Evolutionary conservation across 352 stramenopile genomes (phyloP), one percentile per base, ranked within the genome.

Genomic region (Phytophthora boehmeriae): DNA sequence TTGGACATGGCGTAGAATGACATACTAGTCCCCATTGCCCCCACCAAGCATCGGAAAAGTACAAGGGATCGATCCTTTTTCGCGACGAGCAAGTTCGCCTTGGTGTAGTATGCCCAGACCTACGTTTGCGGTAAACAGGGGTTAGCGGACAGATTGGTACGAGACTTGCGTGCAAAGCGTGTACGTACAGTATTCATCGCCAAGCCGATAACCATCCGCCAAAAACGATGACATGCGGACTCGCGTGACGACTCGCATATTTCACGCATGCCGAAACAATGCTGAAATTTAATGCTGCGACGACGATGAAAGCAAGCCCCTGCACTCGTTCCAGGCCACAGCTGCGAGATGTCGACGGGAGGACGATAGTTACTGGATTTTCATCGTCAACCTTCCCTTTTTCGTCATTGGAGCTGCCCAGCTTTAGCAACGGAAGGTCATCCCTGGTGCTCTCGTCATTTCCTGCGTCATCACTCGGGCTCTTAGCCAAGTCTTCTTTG

Each of bases 241-340:
- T 63, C n/a, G 81, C 49, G 28, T 68, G 52, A 20, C 63, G 60
- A 19, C 75, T 83, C 5, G 73, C 68, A 45, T 66, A 77, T 52
- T 90, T 90, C 63, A 89, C 54, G 48, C 78, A 80, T 4, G 51
- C 60, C 4, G 78, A 86, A 20, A 80, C 78, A 59, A 86, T 66
- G 46, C 81, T 90, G 59, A 88, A 86, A 56, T 75, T 83, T 45
- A 90, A 74, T 2, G 75, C 72, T 0, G 81, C 63, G 10, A 80
- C 54, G 0, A 74, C 56, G 38, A 90, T 78, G 39, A 73, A 82
- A 1, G 51, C 59, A 4, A 90, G 58, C 3, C 63, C 74, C 16
- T 64, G 48, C 11, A 75, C 19, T 2, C 66, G 60, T n/a, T 64
- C 55, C 19, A 66, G 25, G 8, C 46, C 59, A 20, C 59, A 66